Base-by-base conservation (phyloP, 1,284 basidiomycete genomes). In the Serendipita sp. region DNA sequence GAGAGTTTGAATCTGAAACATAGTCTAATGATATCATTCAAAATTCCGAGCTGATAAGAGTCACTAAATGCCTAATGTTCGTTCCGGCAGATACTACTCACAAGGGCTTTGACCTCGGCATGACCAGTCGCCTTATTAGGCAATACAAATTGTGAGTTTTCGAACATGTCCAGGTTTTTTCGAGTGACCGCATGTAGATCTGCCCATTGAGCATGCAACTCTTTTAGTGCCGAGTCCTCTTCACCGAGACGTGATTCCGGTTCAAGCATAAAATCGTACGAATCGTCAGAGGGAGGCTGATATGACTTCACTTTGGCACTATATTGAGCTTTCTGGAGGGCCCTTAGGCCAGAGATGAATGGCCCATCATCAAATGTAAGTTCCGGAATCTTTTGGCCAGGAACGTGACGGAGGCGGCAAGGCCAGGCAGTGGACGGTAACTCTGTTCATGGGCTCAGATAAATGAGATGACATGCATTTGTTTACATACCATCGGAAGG, bases 21-120 rank as follows among this genome's bases (percentile, higher is more conserved):
- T n/a, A 58, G 53, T 58, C 53, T 12, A 58, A 58, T 35, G 26
- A 58, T 35, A 32, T 58, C 53, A 26, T 58, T 58, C n/a, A 58
- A 32, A 30, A 30, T 58, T 10, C 26, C 22, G 17, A 58, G 53
- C 53, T 58, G 30, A 29, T 10, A n/a, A 17, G 6, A n/a, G n/a
- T 49, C n/a, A 49, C 8, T 49, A 5, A n/a, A 5, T 13, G 45
- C 45, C 45, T n/a, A 38, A 38, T 2, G 5, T 13, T 38, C 38
- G 1, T n/a, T 49, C 2, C 15, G 2, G 30, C 17, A 58, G 53
- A 58, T 30, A 4, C 5, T 1, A 35, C 53, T 35, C 34, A 58
- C 53, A 10, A 58, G 30, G 15, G 15, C 30, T 34, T 58, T 58
- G n/a, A 58, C 53, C 15, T 58, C 53, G 8, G 15, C 34, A 32